Evolutionary conservation across 2,329 filamentous ascomycete genomes (phyloP).

Genomic region (Trichoderma cornu-damae): DNA sequence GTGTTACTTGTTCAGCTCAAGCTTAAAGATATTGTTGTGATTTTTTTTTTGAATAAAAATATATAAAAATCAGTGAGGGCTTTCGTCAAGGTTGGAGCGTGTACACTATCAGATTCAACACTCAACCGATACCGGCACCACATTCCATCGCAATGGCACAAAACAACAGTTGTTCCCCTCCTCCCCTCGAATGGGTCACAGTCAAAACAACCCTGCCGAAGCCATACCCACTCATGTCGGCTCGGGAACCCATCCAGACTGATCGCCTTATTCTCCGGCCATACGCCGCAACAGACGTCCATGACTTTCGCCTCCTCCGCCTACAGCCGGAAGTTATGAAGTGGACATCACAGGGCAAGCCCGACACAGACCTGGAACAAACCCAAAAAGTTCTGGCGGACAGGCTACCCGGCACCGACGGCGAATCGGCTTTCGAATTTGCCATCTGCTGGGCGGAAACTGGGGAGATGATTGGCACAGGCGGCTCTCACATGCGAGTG

Average conservation of each 20-base stretch:
- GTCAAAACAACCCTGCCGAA: slow-evolving; percentile 47
- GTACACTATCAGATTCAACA: not conserved
- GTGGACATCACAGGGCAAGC: slow-evolving; percentile 43
- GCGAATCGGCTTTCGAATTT: slow-evolving; percentile 52
- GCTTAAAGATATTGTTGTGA: not conserved
- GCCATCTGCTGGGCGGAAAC: slow-evolving; percentile 45
- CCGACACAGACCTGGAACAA: slow-evolving; percentile 41
- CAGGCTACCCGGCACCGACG: slow-evolving; percentile 41
- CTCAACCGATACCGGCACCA: not conserved
- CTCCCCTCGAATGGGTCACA: slow-evolving; percentile 31
- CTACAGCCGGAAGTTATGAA: slow-evolving; percentile 57
- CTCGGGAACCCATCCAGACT: slow-evolving; percentile 42
- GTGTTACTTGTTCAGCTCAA: not conserved
- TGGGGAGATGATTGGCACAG: slow-evolving; percentile 48
- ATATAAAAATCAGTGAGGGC: too few species aligned
- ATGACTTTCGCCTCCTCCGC: slow-evolving; percentile 48
- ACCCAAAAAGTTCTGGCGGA: slow-evolving; percentile 38
- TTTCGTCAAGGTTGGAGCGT: not conserved
- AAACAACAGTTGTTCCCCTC: slow-evolving; percentile 6
- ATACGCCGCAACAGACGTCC: slow-evolving; percentile 45
- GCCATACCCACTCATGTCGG: slow-evolving; percentile 38
- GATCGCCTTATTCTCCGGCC: slow-evolving; percentile 52
- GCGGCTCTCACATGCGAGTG: slow-evolving; percentile 38
- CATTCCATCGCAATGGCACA: slow-evolving; percentile 22
- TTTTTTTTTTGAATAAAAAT: not conserved